These are phyloP conservation scores for Byssothecium circinans DNA, from an alignment of 2,329 filamentous ascomycete genomes.

Conservation along the genomic window DNA sequence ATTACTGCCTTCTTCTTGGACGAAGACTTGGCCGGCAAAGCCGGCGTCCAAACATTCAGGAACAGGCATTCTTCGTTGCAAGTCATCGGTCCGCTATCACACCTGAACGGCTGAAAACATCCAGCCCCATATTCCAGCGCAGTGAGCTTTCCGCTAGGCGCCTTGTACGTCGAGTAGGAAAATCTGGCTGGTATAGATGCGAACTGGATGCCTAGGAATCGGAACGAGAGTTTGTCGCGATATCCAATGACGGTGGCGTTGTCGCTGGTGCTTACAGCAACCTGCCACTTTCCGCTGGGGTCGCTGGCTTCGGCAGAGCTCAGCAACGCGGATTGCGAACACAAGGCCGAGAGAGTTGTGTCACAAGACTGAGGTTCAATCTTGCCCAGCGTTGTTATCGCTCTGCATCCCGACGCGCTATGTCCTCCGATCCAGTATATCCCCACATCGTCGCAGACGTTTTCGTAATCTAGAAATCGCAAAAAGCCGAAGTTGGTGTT, in stretches of 20 bases:
- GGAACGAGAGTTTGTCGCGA: conserved; percentile 53
- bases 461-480: conserved; percentile 21
- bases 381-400: conserved; percentile 23
- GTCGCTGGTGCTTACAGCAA: conserved; percentile 21
- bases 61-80: conserved; percentile 52
- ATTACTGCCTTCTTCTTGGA: conserved; percentile 48
- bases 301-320: conserved; percentile 5
- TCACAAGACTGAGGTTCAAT: conserved; percentile 19
- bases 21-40: conserved; percentile 38
- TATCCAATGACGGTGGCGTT: conserved; percentile 38
- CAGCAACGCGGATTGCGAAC: conserved; percentile 24
- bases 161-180: conserved; percentile 48
- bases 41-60: conserved; percentile 42
- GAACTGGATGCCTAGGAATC: conserved; percentile 55
- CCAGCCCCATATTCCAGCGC: conserved; percentile 37
- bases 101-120: conserved; percentile 42
- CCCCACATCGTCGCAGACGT: conserved; percentile 11
- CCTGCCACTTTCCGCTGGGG: conserved; percentile 17
- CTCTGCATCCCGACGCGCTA: conserved; percentile 18
- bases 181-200: conserved; percentile 51
- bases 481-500: conserved; percentile 18
- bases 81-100: neutral
- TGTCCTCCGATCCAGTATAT: conserved; percentile 22
- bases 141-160: conserved; percentile 38
- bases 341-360: conserved; percentile 24